Percentiles rank a stretch among this genome's conserved stretches.
Conservation (phyloP, 257 asterid genomes). For the Solanum arcanum region DNA sequence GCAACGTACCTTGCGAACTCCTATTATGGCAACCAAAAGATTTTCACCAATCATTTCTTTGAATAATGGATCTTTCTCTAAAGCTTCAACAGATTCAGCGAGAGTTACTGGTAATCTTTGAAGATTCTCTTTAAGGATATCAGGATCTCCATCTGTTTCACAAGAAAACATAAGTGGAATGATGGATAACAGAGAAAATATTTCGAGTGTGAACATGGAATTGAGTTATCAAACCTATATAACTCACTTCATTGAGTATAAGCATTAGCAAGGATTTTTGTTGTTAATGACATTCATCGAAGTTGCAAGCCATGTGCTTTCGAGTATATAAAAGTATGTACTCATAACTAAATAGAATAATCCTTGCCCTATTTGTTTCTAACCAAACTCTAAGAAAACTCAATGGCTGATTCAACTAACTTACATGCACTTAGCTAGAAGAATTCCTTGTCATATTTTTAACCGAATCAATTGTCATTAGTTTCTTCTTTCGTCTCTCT, state of each 20-base stretch:
- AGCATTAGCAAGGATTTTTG: not conserved
- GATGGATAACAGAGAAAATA: not conserved
- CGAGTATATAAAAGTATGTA: not conserved
- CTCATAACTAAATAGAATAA: not conserved
- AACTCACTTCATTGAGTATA: not conserved
- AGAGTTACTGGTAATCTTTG: slow-evolving; percentile 66
- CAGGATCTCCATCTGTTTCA: slow-evolving; percentile 73
- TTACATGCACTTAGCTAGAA: not conserved
- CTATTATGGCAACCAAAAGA: slow-evolving; percentile 59
- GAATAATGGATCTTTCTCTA: slow-evolving; percentile 44
- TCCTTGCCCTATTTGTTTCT: not conserved
- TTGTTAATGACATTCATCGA: not conserved
- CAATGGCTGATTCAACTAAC: not conserved
- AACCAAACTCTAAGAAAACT: not conserved
- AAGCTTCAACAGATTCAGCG: slow-evolving; percentile 79
- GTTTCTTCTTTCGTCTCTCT: not conserved
- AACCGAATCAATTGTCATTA: not conserved
- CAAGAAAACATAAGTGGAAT: not conserved
- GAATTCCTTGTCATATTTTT: not conserved
- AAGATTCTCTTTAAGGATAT: slow-evolving; percentile 46
- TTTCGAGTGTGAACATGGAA: not conserved
- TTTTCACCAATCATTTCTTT: slow-evolving; percentile 64
- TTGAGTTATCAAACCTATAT: not conserved
- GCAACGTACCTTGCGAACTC: slow-evolving; percentile 64
- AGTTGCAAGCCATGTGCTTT: not conserved